A percentile compares a stretch with the other conserved stretches of the same genome.
Evolutionary conservation across 2,329 filamentous ascomycete species (phyloP).

Genomic region (Epichloe elymi): DNA sequence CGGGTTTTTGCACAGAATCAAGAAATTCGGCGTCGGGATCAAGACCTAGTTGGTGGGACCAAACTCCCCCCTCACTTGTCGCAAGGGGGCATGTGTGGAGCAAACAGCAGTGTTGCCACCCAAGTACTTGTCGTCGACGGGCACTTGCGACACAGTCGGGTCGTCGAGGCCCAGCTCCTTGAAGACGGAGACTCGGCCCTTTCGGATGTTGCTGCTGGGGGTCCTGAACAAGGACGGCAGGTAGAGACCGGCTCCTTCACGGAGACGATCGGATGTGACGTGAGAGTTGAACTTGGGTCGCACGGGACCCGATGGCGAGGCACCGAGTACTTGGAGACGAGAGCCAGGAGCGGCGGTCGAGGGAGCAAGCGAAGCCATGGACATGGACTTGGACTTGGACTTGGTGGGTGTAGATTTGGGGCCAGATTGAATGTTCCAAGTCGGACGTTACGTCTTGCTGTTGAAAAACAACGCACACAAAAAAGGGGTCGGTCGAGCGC

Average conservation of each 20-base stretch:
- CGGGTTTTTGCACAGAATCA: not conserved
- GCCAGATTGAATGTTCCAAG: not conserved
- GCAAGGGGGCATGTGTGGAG: not conserved
- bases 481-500: too few species aligned
- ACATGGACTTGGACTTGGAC: not conserved
- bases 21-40: not conserved
- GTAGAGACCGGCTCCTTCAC: conserved; percentile 30
- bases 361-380: conserved; percentile 1
- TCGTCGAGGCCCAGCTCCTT: conserved; percentile 35
- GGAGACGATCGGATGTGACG: conserved; percentile 36
- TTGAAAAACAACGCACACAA: too few species aligned
- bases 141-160: not conserved
- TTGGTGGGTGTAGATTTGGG: not conserved
- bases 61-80: not conserved
- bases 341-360: not conserved
- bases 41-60: not conserved
- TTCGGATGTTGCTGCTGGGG: conserved; percentile 29
- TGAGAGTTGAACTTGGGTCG: conserved; percentile 39
- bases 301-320: conserved; percentile 7
- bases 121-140: not conserved
- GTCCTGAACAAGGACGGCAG: conserved; percentile 27
- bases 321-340: conserved; percentile 1
- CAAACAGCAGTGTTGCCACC: not conserved
- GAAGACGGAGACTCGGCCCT: conserved; percentile 38
- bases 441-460: too few species aligned